phyloP scores from a whole-genome alignment of 371 early-diverging fungal genomes.

The Mucor sp. region DNA sequence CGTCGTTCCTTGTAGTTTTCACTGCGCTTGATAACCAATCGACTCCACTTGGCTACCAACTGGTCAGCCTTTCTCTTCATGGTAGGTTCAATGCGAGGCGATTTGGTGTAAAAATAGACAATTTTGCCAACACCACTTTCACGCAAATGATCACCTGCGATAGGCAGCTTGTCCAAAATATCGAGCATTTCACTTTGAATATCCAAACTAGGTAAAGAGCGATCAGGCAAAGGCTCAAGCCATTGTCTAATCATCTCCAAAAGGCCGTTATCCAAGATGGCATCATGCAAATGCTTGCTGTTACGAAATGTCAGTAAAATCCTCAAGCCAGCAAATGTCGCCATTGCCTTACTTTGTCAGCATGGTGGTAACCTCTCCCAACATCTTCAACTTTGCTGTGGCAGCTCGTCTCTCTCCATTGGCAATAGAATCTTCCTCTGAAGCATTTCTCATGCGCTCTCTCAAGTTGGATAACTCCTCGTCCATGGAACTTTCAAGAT shows the following conservation, averaged over 20 bases:
- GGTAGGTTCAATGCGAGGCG: constrained; percentile 75
- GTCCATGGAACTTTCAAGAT: constrained; percentile 58
- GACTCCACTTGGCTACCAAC: constrained; percentile 86
- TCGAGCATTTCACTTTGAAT: constrained; percentile 88
- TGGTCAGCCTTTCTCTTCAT: constrained; percentile 82
- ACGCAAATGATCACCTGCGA: constrained; percentile 86
- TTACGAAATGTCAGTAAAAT: neutral
- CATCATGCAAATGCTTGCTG: constrained; percentile 66
- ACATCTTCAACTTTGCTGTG: constrained; percentile 80
- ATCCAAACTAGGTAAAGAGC: constrained; percentile 91
- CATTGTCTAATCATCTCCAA: constrained; percentile 88
- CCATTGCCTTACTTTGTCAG: constrained; percentile 66
- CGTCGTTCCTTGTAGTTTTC: constrained; percentile 75
- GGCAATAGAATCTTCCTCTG: constrained; percentile 75
- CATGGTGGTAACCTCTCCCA: constrained; percentile 68
- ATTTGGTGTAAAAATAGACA: constrained; percentile 93
- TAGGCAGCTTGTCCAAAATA: constrained; percentile 75
- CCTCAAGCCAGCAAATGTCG: neutral
- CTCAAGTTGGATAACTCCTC: constrained; percentile 68
- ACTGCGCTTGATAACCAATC: constrained; percentile 82
- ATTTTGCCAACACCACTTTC: constrained; percentile 93
- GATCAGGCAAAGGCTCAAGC: constrained; percentile 97
- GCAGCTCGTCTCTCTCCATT: constrained; percentile 79
- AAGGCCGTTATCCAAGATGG: constrained; percentile 86
- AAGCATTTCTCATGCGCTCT: constrained; percentile 83